Conservation (phyloP, 2,329 filamentous ascomycete species). For the Trichoderma lentiforme region DNA sequence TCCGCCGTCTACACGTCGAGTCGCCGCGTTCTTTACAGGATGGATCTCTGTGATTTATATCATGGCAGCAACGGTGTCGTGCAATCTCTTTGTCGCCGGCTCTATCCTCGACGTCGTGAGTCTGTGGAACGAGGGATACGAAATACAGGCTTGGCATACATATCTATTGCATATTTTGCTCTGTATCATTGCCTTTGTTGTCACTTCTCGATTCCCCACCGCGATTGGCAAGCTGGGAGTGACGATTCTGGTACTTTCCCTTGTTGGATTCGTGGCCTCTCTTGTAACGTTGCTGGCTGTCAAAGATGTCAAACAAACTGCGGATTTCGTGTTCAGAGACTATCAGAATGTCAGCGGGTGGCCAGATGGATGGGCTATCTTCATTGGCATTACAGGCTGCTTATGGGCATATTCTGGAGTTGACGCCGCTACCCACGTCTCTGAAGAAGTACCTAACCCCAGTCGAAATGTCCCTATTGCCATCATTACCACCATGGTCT, state of each 20-base stretch:
- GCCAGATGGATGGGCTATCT: conserved; percentile 26
- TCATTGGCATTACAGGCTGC: conserved; percentile 25
- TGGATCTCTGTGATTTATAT: conserved; percentile 28
- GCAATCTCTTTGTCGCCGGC: conserved; percentile 27
- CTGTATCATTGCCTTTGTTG: conserved; percentile 24
- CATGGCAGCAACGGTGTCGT: conserved; percentile 26
- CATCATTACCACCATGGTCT: conserved; percentile 25
- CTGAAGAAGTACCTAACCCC: conserved; percentile 27
- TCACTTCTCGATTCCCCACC: conserved; percentile 23
- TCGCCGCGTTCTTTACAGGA: conserved; percentile 26
- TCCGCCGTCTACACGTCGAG: conserved; percentile 23
- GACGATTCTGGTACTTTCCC: conserved; percentile 24
- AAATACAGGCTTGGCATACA: conserved; percentile 26
- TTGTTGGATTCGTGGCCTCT: conserved; percentile 25
- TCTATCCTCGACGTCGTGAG: conserved; percentile 25
- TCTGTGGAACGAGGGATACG: conserved; percentile 24
- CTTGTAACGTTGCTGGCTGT: conserved; percentile 24
- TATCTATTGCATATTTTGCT: conserved; percentile 26
- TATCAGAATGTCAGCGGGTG: conserved; percentile 27
- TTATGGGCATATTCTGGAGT: conserved; percentile 27
- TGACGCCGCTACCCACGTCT: conserved; percentile 24
- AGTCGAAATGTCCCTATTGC: conserved; percentile 27
- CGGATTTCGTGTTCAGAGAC: conserved; percentile 22
- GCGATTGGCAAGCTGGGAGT: conserved; percentile 27
- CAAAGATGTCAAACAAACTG: conserved; percentile 23